Evolutionary conservation across 2,329 filamentous ascomycete genomes (phyloP).

Genomic region (Zymoseptoria brevis): DNA sequence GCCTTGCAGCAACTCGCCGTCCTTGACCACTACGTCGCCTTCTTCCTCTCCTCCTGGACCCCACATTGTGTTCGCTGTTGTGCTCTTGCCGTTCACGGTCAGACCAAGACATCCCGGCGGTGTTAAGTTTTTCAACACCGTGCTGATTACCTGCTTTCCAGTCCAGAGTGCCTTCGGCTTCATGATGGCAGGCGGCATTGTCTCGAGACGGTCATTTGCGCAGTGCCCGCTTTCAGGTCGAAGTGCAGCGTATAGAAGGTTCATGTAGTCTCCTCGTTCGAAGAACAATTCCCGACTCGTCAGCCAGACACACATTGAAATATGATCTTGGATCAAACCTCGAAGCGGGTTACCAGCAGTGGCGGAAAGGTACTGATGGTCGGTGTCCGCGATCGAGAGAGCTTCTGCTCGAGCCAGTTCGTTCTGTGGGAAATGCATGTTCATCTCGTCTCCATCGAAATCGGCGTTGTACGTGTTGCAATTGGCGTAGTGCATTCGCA

Average conservation of each 20-base stretch:
- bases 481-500: constrained; percentile 99
- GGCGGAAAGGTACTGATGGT: constrained; percentile 91
- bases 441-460: constrained; percentile 99
- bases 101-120: constrained; percentile 68
- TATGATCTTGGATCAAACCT: constrained; percentile 96
- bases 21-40: constrained; percentile 69
- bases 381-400: constrained; percentile 85
- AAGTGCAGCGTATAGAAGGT: constrained; percentile 84
- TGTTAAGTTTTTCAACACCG: constrained; percentile 84
- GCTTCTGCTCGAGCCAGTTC: constrained; percentile 91
- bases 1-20: constrained; percentile 80
- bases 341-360: constrained; percentile 88
- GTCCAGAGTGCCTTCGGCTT: constrained; percentile 83
- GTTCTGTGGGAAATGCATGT: constrained; percentile 99
- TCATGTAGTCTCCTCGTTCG: constrained; percentile 77
- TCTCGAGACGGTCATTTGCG: constrained; percentile 69
- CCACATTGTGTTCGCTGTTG: constrained; percentile 75
- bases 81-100: constrained; percentile 70
- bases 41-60: constrained; percentile 54
- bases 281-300: constrained; percentile 91
- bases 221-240: constrained; percentile 88
- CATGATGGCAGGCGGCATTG: constrained; percentile 70
- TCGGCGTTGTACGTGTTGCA: constrained; percentile 99
- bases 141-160: constrained; percentile 91
- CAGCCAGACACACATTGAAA: constrained; percentile 86